Conservation (phyloP, 352 stramenopile genomes). For the Phytophthora litchii region DNA sequence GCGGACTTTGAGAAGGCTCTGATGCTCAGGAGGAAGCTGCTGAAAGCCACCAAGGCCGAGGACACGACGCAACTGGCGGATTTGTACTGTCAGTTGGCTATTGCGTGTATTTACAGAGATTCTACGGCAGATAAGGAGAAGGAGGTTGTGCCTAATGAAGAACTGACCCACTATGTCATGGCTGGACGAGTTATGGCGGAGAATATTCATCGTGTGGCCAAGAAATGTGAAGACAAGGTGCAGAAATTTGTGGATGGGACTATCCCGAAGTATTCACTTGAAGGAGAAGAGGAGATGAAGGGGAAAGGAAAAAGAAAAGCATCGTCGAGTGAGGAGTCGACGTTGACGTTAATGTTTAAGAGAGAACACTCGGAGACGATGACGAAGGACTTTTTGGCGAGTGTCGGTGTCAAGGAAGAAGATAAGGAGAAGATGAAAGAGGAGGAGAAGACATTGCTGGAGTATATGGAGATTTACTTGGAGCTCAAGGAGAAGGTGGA, state of each 20-base stretch:
- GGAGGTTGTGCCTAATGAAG: conserved; percentile 44
- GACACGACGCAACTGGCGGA: conserved; percentile 85
- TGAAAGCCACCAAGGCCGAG: conserved; percentile 59
- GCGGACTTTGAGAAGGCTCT: conserved; percentile 83
- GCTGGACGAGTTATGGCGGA: conserved; percentile 80
- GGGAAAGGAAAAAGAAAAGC: conserved; percentile 82
- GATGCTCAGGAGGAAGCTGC: conserved; percentile 70
- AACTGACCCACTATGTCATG: conserved; percentile 84
- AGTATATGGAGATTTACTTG: conserved; percentile 87
- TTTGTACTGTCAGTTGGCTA: conserved; percentile 83
- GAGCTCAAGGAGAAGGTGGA: conserved; percentile 90
- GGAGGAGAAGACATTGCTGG: conserved; percentile 58
- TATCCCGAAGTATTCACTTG: conserved; percentile 57
- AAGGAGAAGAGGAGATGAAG: conserved; percentile 34
- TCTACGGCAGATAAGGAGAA: conserved; percentile 33
- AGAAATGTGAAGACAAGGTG: conserved; percentile 44
- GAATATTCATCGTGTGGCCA: conserved; percentile 73
- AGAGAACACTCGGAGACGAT: conserved; percentile 56
- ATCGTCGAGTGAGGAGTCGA: conserved; percentile 2
- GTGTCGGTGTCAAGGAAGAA: conserved; percentile 39
- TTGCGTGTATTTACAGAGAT: conserved; percentile 86
- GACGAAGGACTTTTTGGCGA: conserved; percentile 62
- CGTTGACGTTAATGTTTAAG: conserved; percentile 52
- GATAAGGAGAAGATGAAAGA: conserved; percentile 31
- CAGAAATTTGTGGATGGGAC: conserved; percentile 56